Evolutionary conservation across 2,329 filamentous ascomycete genomes (phyloP).

Genomic region (Rhytidhysteron rufulum): DNA sequence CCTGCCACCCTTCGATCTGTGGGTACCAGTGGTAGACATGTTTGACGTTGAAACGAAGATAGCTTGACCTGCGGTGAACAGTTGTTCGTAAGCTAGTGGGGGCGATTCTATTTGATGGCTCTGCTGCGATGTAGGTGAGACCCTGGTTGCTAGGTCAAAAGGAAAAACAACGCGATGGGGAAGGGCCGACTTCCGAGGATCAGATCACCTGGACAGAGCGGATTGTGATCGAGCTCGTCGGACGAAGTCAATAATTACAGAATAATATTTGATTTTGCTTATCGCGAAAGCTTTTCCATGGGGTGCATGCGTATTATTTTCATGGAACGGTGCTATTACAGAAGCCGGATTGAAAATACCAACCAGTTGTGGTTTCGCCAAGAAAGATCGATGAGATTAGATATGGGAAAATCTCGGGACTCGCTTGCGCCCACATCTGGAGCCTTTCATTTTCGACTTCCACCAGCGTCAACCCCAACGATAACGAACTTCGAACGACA

Average conservation of each 20-base stretch:
- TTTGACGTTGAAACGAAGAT: slow-evolving; percentile 19
- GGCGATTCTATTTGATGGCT: slow-evolving; percentile 13
- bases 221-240: too few relatives aligned
- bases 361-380: neutral
- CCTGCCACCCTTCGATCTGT: slow-evolving; percentile 67
- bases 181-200: slow-evolving; percentile 12
- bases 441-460: slow-evolving; percentile 17
- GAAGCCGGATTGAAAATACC: too few relatives aligned
- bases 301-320: too few relatives aligned
- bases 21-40: slow-evolving; percentile 62
- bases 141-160: slow-evolving; percentile 18
- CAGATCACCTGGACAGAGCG: too few relatives aligned
- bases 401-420: slow-evolving; percentile 6
- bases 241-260: too few relatives aligned
- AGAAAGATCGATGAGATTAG: slow-evolving; percentile 2
- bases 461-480: slow-evolving; percentile 10
- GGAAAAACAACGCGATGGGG: slow-evolving; percentile 17
- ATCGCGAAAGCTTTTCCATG: too few relatives aligned
- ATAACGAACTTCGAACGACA: slow-evolving; percentile 26
- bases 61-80: slow-evolving; percentile 14
- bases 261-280: too few relatives aligned
- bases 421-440: slow-evolving; percentile 19
- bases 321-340: too few relatives aligned
- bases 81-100: slow-evolving; percentile 19
- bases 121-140: slow-evolving; percentile 13